Conservation (phyloP, 495 filamentous ascomycete genomes). For the Penicillium manginii region DNA sequence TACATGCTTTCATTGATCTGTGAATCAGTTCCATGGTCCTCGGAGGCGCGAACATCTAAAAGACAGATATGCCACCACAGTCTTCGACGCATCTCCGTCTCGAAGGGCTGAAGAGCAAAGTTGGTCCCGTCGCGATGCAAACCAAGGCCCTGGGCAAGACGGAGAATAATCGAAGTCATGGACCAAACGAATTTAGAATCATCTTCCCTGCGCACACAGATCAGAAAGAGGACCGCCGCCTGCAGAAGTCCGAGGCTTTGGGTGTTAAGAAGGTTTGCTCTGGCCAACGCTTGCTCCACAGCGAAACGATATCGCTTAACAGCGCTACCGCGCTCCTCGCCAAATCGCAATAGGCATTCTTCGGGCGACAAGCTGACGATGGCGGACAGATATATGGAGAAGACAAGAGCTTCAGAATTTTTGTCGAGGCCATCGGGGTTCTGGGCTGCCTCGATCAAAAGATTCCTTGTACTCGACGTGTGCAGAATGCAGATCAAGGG, state of each 20-base stretch:
- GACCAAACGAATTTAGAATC: slow-evolving; percentile 70
- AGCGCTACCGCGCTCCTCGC: slow-evolving; percentile 45
- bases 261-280: slow-evolving; percentile 73
- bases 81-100: slow-evolving; percentile 82
- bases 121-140: slow-evolving; percentile 79
- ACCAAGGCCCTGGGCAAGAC: slow-evolving; percentile 81
- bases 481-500: slow-evolving; percentile 73
- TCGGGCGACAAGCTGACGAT: slow-evolving; percentile 65
- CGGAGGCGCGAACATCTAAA: slow-evolving; percentile 75
- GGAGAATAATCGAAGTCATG: slow-evolving; percentile 69
- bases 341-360: slow-evolving; percentile 40
- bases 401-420: slow-evolving; percentile 71
- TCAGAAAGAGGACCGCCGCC: slow-evolving; percentile 75
- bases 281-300: slow-evolving; percentile 76
- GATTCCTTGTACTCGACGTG: slow-evolving; percentile 58
- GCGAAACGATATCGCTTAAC: slow-evolving; percentile 76
- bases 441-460: slow-evolving; percentile 47
- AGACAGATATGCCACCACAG: slow-evolving; percentile 84
- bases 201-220: slow-evolving; percentile 65
- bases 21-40: slow-evolving; percentile 84
- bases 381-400: slow-evolving; percentile 77
- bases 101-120: slow-evolving; percentile 73
- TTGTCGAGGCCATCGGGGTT: slow-evolving; percentile 60
- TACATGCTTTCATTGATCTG: slow-evolving; percentile 69
- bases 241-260: slow-evolving; percentile 77